Conservation (phyloP, 306 rosid species). For the Trifolium pratense region DNA sequence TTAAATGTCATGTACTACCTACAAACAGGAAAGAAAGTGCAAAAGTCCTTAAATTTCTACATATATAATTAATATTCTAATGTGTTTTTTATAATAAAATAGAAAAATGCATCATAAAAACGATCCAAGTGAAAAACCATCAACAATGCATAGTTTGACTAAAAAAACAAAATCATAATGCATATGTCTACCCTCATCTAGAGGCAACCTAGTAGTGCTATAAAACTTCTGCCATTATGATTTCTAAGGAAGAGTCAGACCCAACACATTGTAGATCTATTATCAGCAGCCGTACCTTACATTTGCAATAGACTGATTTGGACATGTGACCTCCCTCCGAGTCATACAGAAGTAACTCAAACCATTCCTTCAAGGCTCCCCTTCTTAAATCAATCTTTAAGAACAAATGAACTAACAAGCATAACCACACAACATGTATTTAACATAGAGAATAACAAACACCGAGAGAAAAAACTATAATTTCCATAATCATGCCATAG, state of each 20-base stretch:
- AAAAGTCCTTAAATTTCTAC: constrained; percentile 8
- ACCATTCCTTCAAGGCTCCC: background rate
- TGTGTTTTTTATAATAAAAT: constrained; percentile 3
- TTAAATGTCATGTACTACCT: background rate
- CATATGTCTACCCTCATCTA: background rate
- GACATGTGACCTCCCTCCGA: background rate
- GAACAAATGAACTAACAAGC: background rate
- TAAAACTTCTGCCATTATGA: background rate
- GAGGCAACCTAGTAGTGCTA: background rate
- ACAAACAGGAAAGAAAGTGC: constrained; percentile 4
- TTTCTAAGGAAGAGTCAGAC: background rate
- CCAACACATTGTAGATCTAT: too few relatives aligned
- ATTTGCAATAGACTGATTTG: constrained; percentile 9
- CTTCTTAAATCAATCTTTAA: constrained; percentile 4
- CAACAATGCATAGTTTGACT: background rate
- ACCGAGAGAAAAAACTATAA: background rate
- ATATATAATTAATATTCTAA: background rate
- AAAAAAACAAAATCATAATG: too few relatives aligned
- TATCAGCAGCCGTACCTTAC: constrained; percentile 1
- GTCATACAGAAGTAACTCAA: background rate
- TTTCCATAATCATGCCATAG: constrained; percentile 9
- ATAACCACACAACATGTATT: constrained; percentile 14
- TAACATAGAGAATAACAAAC: background rate
- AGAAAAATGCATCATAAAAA: background rate
- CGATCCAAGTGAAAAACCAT: background rate